Percentiles rank a stretch among this genome's conserved stretches.
phyloP scores from a whole-genome alignment of 1,284 basidiomycete species.

The Trichosporon sp. region DNA sequence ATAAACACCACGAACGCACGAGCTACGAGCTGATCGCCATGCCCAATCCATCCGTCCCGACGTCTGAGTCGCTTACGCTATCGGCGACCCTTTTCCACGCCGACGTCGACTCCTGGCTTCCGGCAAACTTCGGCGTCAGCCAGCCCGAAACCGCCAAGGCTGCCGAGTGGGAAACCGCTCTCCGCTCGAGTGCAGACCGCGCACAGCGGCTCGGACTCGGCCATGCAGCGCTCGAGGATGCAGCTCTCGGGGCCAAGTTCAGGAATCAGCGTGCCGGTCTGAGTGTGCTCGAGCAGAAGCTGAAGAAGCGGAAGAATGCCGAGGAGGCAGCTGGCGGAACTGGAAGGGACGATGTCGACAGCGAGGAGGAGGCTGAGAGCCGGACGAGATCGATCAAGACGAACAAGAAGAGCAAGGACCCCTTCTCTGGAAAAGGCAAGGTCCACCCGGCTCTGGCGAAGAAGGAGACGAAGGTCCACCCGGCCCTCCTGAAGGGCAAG shows the following conservation, averaged over 20 bases:
- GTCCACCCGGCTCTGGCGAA: constrained; percentile 37
- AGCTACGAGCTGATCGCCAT: not conserved
- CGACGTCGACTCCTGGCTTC: constrained; percentile 49
- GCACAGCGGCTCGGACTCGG: constrained; percentile 44
- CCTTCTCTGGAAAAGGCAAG: not conserved
- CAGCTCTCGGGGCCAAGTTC: constrained; percentile 12
- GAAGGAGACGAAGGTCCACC: constrained; percentile 33
- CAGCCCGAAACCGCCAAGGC: constrained; percentile 21
- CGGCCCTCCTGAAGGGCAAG: not conserved
- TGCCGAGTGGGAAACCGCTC: constrained; percentile 29
- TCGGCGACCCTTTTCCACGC: constrained; percentile 48
- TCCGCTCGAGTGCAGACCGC: constrained; percentile 23
- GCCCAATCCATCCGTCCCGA: constrained; percentile 1
- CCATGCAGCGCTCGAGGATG: constrained; percentile 41
- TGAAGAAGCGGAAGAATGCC: constrained; percentile 25
- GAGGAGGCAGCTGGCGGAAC: constrained; percentile 28
- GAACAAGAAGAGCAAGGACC: constrained; percentile 31
- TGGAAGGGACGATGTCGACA: constrained; percentile 21
- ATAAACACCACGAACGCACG: no score
- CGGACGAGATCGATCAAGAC: constrained; percentile 25
- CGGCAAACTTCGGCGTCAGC: constrained; percentile 40
- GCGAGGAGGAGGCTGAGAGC: constrained; percentile 24
- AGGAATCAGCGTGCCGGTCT: constrained; percentile 24
- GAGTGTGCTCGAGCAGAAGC: constrained; percentile 27
- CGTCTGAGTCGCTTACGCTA: constrained; percentile 43